These are phyloP conservation scores for Diplotaxis tenuifolia DNA, from an alignment of 345 rosid species.

Conservation along the genomic window DNA sequence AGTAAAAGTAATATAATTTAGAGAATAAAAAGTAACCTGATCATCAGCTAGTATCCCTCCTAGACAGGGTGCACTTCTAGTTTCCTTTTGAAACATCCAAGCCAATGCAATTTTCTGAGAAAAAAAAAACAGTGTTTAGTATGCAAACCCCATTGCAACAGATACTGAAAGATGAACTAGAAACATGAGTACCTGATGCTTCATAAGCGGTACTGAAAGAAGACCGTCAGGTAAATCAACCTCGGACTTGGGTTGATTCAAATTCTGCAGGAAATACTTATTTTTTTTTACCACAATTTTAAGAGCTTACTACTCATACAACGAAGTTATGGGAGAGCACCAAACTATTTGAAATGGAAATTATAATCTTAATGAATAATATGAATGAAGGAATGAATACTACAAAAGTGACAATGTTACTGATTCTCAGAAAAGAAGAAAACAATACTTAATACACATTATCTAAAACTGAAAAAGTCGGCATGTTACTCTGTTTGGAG, in stretches of 20 bases:
- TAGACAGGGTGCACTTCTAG: slow-evolving; percentile 68
- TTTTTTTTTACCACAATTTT: slow-evolving; percentile 7
- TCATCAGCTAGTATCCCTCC: slow-evolving; percentile 99
- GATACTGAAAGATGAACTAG: slow-evolving; percentile 21
- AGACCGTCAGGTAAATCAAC: slow-evolving; percentile 69
- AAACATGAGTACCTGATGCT: slow-evolving; percentile 71
- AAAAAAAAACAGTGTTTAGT: slow-evolving; percentile 29
- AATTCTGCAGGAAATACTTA: slow-evolving; percentile 53
- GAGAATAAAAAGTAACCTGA: slow-evolving; percentile 57
- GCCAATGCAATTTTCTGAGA: slow-evolving; percentile 93
- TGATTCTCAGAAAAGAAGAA: not conserved
- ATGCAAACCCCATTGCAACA: slow-evolving; percentile 8
- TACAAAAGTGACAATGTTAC: not conserved
- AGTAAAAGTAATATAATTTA: not conserved
- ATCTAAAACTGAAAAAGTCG: slow-evolving; percentile 1
- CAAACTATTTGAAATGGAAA: not conserved
- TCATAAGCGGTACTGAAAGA: slow-evolving; percentile 77
- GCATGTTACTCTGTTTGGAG: slow-evolving; percentile 3
- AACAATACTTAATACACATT: not conserved
- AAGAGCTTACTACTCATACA: slow-evolving; percentile 14
- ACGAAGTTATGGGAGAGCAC: not conserved
- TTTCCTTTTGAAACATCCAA: slow-evolving; percentile 96
- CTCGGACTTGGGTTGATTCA: slow-evolving; percentile 83
- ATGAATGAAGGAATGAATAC: not conserved
- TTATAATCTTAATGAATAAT: not conserved